A percentile compares a stretch with the other conserved stretches of the same genome.
phyloP scores from a whole-genome alignment of 2,329 filamentous ascomycete species.

The Cordyceps sp. region DNA sequence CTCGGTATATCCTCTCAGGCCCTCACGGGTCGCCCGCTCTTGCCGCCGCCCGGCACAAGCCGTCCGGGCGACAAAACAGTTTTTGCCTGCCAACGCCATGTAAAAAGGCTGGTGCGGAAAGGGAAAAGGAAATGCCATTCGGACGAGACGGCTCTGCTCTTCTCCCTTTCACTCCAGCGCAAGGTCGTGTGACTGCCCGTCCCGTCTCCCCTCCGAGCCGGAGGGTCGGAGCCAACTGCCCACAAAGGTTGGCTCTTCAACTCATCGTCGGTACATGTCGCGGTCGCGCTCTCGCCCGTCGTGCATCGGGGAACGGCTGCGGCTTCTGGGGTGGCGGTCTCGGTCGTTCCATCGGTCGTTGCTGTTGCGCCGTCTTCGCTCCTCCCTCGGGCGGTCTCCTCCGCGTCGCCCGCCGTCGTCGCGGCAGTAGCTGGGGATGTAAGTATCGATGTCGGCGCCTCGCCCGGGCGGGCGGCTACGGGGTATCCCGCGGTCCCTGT shows the following conservation, averaged over 20 bases:
- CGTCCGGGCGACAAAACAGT: too few species aligned
- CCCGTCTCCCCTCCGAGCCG: too few species aligned
- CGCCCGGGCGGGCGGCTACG: slow-evolving; percentile 13
- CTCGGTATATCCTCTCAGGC: too few species aligned
- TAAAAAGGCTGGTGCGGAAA: too few species aligned
- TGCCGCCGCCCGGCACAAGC: too few species aligned
- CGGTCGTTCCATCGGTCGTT: slow-evolving; percentile 22
- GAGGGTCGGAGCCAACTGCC: too few species aligned
- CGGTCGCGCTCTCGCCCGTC: slow-evolving; percentile 27
- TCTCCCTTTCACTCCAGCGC: too few species aligned
- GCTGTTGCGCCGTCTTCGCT: slow-evolving; percentile 15
- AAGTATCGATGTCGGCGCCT: slow-evolving; percentile 27
- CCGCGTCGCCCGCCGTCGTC: slow-evolving; percentile 17
- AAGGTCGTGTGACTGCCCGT: too few species aligned
- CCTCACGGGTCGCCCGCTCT: too few species aligned
- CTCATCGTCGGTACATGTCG: slow-evolving; percentile 32
- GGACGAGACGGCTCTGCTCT: too few species aligned
- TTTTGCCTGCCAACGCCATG: too few species aligned
- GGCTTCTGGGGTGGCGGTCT: slow-evolving; percentile 22
- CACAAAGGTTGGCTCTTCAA: slow-evolving; percentile 1
- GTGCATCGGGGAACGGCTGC: slow-evolving; percentile 20
- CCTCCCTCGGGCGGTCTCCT: slow-evolving; percentile 16
- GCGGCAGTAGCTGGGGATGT: slow-evolving; percentile 29
- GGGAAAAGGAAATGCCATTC: too few species aligned
- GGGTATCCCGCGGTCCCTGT: slow-evolving; percentile 22